Percentiles rank a stretch among this genome's conserved stretches.
phyloP scores from a whole-genome alignment of 2,329 filamentous ascomycete genomes.

The Paecilomyces sp. region DNA sequence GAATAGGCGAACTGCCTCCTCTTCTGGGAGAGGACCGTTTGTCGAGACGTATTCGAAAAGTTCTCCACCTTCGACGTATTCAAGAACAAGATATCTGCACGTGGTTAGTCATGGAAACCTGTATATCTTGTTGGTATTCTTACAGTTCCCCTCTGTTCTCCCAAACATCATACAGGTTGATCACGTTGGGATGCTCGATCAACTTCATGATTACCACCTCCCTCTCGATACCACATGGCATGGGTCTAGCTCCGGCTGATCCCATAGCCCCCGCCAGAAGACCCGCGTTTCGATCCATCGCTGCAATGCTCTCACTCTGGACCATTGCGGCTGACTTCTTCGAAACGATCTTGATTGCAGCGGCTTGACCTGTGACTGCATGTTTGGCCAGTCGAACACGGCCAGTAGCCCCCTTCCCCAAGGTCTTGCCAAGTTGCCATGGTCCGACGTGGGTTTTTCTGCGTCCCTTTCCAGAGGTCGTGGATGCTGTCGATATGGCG shows the following conservation, averaged over 20 bases:
- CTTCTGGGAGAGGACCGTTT: conserved; percentile 67
- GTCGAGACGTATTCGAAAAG: conserved; percentile 79
- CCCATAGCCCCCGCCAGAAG: conserved; percentile 42
- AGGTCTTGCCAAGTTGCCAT: conserved; percentile 83
- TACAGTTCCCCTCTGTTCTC: conserved; percentile 93
- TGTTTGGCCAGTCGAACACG: conserved; percentile 82
- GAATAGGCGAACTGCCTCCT: conserved; percentile 76
- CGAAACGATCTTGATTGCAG: conserved; percentile 92
- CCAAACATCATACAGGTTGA: conserved; percentile 94
- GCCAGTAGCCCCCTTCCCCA: conserved; percentile 85
- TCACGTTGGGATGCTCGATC: conserved; percentile 89
- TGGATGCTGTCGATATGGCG: conserved; percentile 50
- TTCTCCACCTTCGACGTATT: conserved; percentile 80
- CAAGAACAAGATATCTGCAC: conserved; percentile 83
- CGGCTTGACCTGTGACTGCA: conserved; percentile 66
- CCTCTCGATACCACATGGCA: conserved; percentile 83
- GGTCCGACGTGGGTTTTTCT: conserved; percentile 76
- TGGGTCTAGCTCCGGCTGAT: conserved; percentile 55
- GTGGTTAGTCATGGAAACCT: conserved; percentile 14
- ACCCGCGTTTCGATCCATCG: conserved; percentile 65
- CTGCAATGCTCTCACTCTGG: conserved; percentile 77
- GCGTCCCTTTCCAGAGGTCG: conserved; percentile 47
- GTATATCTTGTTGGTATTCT: conserved; percentile 23
- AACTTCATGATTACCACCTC: conserved; percentile 97
- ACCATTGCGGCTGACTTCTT: conserved; percentile 72